phyloP scores from a whole-genome alignment of 2,329 filamentous ascomycete genomes.

The Beauveria sp. region DNA sequence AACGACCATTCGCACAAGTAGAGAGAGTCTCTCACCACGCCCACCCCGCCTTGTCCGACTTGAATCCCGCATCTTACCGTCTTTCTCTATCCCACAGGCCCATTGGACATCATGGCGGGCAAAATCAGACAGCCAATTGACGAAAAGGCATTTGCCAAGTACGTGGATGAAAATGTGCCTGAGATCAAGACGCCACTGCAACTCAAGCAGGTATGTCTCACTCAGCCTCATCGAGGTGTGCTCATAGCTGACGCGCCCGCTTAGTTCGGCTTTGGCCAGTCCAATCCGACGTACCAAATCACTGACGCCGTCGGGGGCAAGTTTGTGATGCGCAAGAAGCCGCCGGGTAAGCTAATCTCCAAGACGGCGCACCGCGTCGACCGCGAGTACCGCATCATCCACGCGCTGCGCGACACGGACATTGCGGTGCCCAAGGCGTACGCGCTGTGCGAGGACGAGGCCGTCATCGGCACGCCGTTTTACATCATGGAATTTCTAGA shows the following conservation, averaged over 20 bases:
- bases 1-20: background rate
- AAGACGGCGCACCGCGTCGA: constrained; percentile 95
- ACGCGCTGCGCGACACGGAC: constrained; percentile 68
- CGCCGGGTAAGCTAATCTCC: constrained; percentile 85
- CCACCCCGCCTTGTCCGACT: background rate
- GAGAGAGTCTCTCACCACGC: background rate
- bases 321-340: constrained; percentile 95
- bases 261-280: constrained; percentile 97
- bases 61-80: background rate
- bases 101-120: constrained; percentile 61
- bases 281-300: constrained; percentile 92
- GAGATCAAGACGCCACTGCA: constrained; percentile 76
- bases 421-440: constrained; percentile 81
- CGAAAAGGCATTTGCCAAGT: constrained; percentile 67
- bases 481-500: constrained; percentile 97
- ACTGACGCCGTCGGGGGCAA: constrained; percentile 60
- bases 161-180: constrained; percentile 70
- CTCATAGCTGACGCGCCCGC: background rate
- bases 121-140: constrained; percentile 86
- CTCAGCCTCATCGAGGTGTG: background rate
- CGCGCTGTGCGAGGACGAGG: constrained; percentile 75
- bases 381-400: constrained; percentile 85
- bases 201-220: constrained; percentile 67
- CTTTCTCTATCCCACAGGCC: background rate
- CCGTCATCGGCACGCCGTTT: constrained; percentile 80